Evolutionary conservation across 2,329 filamentous ascomycete species (phyloP), one percentile per base, ranked within the genome.

Genomic region (Trematosphaeria pertusa): DNA sequence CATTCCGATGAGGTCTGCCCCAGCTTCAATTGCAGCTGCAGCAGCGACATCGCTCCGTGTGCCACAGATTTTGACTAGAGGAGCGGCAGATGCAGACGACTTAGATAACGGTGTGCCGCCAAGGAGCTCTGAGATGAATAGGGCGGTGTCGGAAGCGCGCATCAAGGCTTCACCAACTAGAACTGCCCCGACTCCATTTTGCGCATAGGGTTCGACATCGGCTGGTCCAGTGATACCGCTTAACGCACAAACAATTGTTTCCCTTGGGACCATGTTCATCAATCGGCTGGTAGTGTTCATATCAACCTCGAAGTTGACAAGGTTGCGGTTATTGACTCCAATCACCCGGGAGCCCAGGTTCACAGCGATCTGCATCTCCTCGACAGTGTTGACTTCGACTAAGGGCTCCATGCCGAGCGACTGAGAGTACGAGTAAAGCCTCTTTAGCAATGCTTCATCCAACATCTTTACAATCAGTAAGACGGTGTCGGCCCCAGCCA

Each of bases 381-480:
- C 89, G 0, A 87, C 85, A 32, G 88, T 99, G 67, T 99, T 96
- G 20, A 99, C 94, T 71, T 99, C 94, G 1, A 99, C 94, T 21
- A 99, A 75, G 24, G 94, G 94, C 74, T 99, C 95, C 94, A 99
- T 99, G 14, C 92, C 93, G 2, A 99, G 80, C 2, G 87, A 91
- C 33, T 86, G 80, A 1, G 91, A 97, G 75, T 97, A 99, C 46
- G 86, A 81, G 77, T 97, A 99, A 9, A 99, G 78, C 34, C 84
- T 81, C 48, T 85, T 85, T 22, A 99, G 80, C 3, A 88, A 79
- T 20, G 85, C 83, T 19, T 82, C 76, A 50, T 93, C 87, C 9
- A 99, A 83, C 94, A 99, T 99, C 78, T 99, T 99, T 40, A 99
- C 94, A 59, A 99, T 99, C 15, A 99, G 81, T 19, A 99, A 79